Base-by-base conservation (phyloP, 176 grass and related monocot species). In the Oryza meyeriana region DNA sequence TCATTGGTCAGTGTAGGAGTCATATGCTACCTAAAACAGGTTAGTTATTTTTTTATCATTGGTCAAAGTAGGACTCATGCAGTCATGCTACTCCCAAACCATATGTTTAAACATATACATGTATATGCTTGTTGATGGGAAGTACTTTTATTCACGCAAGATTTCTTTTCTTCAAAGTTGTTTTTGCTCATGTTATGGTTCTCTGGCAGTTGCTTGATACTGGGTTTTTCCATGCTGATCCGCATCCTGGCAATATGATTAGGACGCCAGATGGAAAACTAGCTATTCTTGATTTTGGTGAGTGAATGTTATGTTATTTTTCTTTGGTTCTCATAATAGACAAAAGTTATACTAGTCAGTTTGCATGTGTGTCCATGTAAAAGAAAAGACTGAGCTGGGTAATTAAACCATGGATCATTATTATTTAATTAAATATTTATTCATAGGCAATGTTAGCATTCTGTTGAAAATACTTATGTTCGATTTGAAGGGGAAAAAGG, bases 1-100 rank as follows among this genome's bases (percentile, higher is more conserved):
- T 94, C 91, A 14, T 84, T 98, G 72, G 95, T 98, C 76, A 98
- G 80, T 83, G 92, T 95, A 41, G 95, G 95, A 77, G 95, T 98
- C n/a, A 95, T 98, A 89, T 98, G 95, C 92, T 98, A 98, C 44
- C 86, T 98, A 76, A 98, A 98, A 33, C 95, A 98, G 95, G 95
- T 98, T 61, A 50, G 50, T n/a, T 25, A 0, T 77, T 62, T 45
- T 50, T 55, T 9, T 40, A 33, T 40, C 47, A 64, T 63, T 34
- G 55, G 14, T 22, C n/a, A 59, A 59, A 71, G 25, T 41, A 13
- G 32, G 17, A 58, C 47, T 48, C 22, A 70, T 76, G n/a, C 8
- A 58, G 36, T 48, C 22, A 70, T 76, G n/a, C 8, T 76, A n/a
- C 76, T 80, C 11, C 61, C 77, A 59, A 59, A 34, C 31, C 74